Percentiles rank a stretch among this genome's conserved stretches.
Conservation (phyloP, 139 green algal genomes). For the Closterium sp. region DNA sequence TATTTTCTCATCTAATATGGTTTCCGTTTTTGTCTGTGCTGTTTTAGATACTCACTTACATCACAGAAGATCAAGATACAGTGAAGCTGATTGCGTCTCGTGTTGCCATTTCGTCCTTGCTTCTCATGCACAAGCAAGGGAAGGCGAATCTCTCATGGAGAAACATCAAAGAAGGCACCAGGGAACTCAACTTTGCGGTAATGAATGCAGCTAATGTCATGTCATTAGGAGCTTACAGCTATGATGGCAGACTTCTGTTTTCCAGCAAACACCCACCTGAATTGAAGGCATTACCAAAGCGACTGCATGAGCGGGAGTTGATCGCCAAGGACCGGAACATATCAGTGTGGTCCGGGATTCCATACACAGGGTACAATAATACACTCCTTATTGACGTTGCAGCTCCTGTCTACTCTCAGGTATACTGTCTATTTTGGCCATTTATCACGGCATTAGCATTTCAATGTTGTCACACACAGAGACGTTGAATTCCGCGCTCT, state of each 20-base stretch:
- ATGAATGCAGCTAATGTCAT: neutral
- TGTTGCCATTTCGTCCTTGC: neutral
- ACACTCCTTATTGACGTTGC: neutral
- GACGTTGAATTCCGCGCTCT: too few species aligned
- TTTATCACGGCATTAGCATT: too few species aligned
- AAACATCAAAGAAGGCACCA: neutral
- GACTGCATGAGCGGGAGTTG: neutral
- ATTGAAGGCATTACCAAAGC: neutral
- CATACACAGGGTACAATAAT: neutral
- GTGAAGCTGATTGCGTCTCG: neutral
- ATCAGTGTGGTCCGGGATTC: neutral
- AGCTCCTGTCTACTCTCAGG: neutral
- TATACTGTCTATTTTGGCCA: too few species aligned
- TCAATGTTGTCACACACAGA: too few species aligned
- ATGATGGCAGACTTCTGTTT: neutral
- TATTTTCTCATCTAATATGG: too few species aligned
- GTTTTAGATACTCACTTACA: neutral
- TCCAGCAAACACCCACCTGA: neutral
- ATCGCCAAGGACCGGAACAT: neutral
- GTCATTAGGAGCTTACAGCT: neutral
- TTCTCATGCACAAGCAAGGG: neutral
- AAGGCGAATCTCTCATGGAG: neutral
- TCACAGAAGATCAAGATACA: neutral
- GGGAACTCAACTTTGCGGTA: neutral
- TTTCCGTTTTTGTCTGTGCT: neutral